Percentiles rank a stretch among this genome's conserved stretches.
Evolutionary conservation across 345 rosid species (phyloP).

Genomic region (Eucalyptus curtisii): DNA sequence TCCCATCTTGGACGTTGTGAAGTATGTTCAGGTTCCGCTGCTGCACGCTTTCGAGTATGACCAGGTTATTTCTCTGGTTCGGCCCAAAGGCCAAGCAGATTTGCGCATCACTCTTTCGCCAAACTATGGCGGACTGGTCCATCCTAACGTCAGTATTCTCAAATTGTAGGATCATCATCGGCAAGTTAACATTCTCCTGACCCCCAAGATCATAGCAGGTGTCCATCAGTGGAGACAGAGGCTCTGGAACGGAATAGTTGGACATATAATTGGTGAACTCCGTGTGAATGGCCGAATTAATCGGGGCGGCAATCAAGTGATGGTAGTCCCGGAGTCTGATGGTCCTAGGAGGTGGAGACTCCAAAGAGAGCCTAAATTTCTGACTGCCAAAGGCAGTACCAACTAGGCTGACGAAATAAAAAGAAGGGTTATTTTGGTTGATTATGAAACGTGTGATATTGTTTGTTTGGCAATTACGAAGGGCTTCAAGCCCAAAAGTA

Average conservation of each 20-base stretch:
- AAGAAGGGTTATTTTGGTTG: not conserved
- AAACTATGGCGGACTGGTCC: not conserved
- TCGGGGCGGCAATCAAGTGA: not conserved
- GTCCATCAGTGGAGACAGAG: too few species aligned
- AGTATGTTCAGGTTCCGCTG: not conserved
- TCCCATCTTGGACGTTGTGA: not conserved
- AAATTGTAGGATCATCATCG: too few species aligned
- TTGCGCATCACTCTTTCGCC: not conserved
- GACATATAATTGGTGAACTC: too few species aligned
- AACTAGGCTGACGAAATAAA: not conserved
- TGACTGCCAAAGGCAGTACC: conserved; percentile 1
- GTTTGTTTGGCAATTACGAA: not conserved
- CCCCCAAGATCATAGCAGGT: too few species aligned
- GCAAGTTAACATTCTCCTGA: too few species aligned
- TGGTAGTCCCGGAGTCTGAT: conserved; percentile 11
- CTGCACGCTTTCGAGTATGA: not conserved
- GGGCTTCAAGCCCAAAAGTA: conserved; percentile 3
- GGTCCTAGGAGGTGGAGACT: not conserved
- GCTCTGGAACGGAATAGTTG: too few species aligned
- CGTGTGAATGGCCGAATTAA: not conserved
- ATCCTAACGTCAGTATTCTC: not conserved
- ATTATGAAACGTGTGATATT: not conserved
- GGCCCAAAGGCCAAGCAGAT: not conserved
- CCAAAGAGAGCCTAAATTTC: not conserved
- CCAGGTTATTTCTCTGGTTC: not conserved